phyloP scores from a whole-genome alignment of 371 early-diverging fungal genomes.

The Polyrhizophydium stewartii region DNA sequence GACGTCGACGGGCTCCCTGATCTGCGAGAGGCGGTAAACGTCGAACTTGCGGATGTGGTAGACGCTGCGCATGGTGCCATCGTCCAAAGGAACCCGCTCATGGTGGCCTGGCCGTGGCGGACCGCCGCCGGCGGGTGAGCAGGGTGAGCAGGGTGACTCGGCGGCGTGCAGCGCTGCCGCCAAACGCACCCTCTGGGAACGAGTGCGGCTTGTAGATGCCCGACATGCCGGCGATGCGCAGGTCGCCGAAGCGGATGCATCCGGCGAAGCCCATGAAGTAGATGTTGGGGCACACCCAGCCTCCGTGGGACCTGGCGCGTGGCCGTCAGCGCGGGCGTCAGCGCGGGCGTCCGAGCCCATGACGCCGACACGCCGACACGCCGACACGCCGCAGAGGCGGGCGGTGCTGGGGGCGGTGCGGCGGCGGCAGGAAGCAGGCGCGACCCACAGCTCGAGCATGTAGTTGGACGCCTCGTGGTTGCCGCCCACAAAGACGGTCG shows the following conservation, averaged over 20 bases:
- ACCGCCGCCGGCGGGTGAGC: background rate
- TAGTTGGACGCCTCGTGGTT: conserved; percentile 96
- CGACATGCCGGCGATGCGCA: conserved; percentile 89
- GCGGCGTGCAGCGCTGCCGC: too few relatives aligned
- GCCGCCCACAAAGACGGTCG: conserved; percentile 94
- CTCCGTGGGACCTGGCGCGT: conserved; percentile 82
- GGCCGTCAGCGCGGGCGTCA: too few relatives aligned
- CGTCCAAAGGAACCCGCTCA: conserved; percentile 72
- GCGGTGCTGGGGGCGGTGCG: too few relatives aligned
- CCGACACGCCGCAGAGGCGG: too few relatives aligned
- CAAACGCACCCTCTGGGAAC: conserved; percentile 53
- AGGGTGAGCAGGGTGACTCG: background rate
- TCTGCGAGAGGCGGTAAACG: conserved; percentile 65
- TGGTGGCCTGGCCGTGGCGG: conserved; percentile 61
- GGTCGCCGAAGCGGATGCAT: conserved; percentile 77
- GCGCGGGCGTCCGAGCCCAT: too few relatives aligned
- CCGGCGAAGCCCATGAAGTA: conserved; percentile 87
- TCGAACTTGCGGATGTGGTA: conserved; percentile 90
- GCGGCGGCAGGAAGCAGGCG: background rate
- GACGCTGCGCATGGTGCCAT: conserved; percentile 52
- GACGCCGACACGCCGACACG: too few relatives aligned
- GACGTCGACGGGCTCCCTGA: conserved; percentile 69
- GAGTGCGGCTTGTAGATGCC: conserved; percentile 84
- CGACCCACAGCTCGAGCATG: conserved; percentile 80
- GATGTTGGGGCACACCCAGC: conserved; percentile 94